Conservation (phyloP, 345 rosid genomes). For the Zanthoxylum bungeanum region DNA sequence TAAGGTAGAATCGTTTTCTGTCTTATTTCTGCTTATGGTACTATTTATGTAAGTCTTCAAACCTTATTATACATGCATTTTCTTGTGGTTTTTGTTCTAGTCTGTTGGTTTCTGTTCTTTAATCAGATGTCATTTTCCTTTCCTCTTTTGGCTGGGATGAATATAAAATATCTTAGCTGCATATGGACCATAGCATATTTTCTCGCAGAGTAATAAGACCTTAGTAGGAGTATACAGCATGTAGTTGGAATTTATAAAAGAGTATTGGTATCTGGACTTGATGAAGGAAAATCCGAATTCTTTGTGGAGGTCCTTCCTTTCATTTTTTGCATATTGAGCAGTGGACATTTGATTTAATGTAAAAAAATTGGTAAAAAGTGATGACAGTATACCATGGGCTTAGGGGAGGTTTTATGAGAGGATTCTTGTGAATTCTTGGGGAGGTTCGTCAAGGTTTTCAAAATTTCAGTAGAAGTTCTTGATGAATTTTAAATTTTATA, state of each 20-base stretch:
- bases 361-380: background rate
- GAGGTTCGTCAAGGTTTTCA: too few species aligned
- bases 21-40: background rate
- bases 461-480: background rate
- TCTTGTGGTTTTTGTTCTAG: background rate
- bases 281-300: background rate
- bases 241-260: background rate
- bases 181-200: background rate
- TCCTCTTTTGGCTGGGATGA: background rate
- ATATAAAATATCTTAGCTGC: background rate
- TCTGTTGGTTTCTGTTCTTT: background rate
- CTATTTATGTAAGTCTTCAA: background rate
- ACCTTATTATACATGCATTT: background rate
- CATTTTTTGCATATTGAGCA: background rate
- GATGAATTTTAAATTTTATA: background rate
- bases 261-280: background rate
- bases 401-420: too few species aligned
- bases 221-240: background rate
- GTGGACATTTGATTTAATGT: background rate
- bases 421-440: too few species aligned
- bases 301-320: background rate
- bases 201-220: background rate
- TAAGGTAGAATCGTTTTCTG: constrained; percentile 44
- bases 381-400: too few species aligned
- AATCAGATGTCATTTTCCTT: background rate